Evolutionary conservation across 1,139 yeast genomes (phyloP).

Genomic region (Pichia norvegensis): DNA sequence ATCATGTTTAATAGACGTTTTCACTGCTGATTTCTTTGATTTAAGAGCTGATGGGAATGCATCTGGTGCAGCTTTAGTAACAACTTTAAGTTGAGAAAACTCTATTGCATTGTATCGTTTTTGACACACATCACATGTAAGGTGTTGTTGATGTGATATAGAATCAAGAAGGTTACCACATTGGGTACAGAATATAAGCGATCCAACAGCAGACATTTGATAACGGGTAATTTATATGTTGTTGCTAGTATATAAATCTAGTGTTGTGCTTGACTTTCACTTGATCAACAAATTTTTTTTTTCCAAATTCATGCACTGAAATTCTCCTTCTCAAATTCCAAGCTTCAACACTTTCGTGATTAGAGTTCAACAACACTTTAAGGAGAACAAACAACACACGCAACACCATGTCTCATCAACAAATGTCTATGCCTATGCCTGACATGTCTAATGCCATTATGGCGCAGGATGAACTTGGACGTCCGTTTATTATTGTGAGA

Average conservation of each 20-base stretch:
- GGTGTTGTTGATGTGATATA: constrained; percentile 37
- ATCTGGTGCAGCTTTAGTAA: constrained; percentile 76
- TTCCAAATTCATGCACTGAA: too few relatives aligned
- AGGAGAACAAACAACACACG: neutral
- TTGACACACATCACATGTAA: constrained; percentile 41
- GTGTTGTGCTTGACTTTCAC: neutral
- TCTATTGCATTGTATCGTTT: constrained; percentile 48
- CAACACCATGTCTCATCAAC: constrained; percentile 25
- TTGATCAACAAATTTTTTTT: neutral
- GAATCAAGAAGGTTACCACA: constrained; percentile 88
- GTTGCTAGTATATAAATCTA: neutral
- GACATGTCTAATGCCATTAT: constrained; percentile 96
- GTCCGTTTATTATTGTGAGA: constrained; percentile 94
- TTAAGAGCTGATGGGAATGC: constrained; percentile 87
- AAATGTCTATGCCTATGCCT: constrained; percentile 59
- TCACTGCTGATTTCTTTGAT: constrained; percentile 80
- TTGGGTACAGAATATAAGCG: constrained; percentile 85
- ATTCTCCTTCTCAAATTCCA: too few relatives aligned
- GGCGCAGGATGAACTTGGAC: constrained; percentile 98
- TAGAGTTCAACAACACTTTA: neutral
- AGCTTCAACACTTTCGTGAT: too few relatives aligned
- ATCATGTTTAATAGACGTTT: constrained; percentile 66
- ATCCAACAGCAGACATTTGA: constrained; percentile 91
- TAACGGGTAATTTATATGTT: too few relatives aligned
- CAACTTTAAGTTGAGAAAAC: constrained; percentile 75